Percentiles rank a stretch among this genome's conserved stretches.
Conservation (phyloP, 768 basidiomycete species). For the Crassisporium funariophilum region DNA sequence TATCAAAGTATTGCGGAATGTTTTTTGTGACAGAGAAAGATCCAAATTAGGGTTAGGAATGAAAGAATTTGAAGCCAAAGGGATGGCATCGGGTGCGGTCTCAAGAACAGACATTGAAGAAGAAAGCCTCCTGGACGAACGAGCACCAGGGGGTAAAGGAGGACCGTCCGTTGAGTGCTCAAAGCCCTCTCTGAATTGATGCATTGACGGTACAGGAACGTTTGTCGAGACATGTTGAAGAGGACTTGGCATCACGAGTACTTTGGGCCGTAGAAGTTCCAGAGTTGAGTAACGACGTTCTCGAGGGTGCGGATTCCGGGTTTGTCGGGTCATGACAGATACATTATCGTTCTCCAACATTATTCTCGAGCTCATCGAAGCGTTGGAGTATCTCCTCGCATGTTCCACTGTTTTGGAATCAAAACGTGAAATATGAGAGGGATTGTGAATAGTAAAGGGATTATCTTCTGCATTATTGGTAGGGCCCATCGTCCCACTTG, state of each 20-base stretch:
- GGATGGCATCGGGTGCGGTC: conserved; percentile 27
- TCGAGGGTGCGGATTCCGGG: conserved; percentile 33
- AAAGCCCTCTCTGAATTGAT: conserved; percentile 57
- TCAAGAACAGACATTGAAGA: conserved; percentile 35
- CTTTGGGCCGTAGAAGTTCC: conserved; percentile 83
- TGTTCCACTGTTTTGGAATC: conserved; percentile 72
- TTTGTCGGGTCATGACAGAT: conserved; percentile 40
- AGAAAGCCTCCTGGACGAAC: conserved; percentile 55
- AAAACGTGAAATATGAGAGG: conserved; percentile 69
- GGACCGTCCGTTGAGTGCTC: conserved; percentile 67
- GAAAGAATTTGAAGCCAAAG: conserved; percentile 64
- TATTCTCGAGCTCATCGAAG: conserved; percentile 66
- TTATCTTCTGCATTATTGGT: conserved; percentile 51
- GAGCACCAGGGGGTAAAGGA: conserved; percentile 76
- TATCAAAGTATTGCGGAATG: conserved; percentile 80
- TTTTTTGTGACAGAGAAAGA: conserved; percentile 78
- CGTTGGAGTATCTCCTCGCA: conserved; percentile 62
- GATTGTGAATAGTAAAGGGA: conserved; percentile 69
- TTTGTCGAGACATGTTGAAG: conserved; percentile 53
- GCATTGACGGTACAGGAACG: conserved; percentile 34
- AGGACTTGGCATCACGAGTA: conserved; percentile 94
- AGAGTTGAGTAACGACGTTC: conserved; percentile 71
- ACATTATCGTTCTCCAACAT: conserved; percentile 57
- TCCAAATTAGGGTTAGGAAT: conserved; percentile 77
- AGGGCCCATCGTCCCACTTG: conserved; percentile 49